Conservation (phyloP, 257 asterid genomes). For the Fraxinus quadrangulata region DNA sequence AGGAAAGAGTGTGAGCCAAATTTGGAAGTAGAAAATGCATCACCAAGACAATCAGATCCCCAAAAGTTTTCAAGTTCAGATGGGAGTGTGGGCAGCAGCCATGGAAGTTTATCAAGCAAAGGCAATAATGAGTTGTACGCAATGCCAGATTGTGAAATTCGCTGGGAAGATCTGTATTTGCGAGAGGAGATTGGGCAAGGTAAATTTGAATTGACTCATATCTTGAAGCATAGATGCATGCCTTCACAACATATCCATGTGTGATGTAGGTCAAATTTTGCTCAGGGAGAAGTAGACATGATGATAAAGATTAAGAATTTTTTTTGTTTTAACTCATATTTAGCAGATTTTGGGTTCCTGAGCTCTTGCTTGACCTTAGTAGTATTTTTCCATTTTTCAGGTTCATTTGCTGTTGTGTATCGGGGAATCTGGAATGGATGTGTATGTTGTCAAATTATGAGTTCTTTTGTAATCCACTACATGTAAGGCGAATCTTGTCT, state of each 20-base stretch:
- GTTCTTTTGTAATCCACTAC: constrained; percentile 10
- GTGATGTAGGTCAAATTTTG: constrained; percentile 5
- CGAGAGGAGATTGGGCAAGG: constrained; percentile 69
- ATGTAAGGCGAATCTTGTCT: constrained; percentile 12
- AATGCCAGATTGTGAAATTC: constrained; percentile 41
- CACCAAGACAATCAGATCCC: constrained; percentile 25
- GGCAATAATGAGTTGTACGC: constrained; percentile 34
- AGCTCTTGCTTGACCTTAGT: constrained; percentile 22
- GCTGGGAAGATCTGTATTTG: constrained; percentile 67
- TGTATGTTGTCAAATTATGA: constrained; percentile 34
- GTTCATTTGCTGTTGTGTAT: constrained; percentile 65
- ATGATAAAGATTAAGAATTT: background rate
- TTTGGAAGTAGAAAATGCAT: constrained; percentile 29
- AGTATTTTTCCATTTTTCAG: constrained; percentile 35
- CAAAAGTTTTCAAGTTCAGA: constrained; percentile 28
- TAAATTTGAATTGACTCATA: constrained; percentile 25
- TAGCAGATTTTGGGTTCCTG: background rate
- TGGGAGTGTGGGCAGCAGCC: constrained; percentile 31
- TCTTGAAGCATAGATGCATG: background rate
- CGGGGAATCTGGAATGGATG: constrained; percentile 82
- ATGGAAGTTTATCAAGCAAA: constrained; percentile 40
- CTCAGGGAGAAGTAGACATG: constrained; percentile 1
- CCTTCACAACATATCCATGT: background rate
- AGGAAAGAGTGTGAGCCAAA: constrained; percentile 12
- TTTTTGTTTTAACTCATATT: background rate